A percentile compares a stretch with the other conserved stretches of the same genome.
phyloP scores from a whole-genome alignment of 768 basidiomycete species.

The Trametes cubensis region DNA sequence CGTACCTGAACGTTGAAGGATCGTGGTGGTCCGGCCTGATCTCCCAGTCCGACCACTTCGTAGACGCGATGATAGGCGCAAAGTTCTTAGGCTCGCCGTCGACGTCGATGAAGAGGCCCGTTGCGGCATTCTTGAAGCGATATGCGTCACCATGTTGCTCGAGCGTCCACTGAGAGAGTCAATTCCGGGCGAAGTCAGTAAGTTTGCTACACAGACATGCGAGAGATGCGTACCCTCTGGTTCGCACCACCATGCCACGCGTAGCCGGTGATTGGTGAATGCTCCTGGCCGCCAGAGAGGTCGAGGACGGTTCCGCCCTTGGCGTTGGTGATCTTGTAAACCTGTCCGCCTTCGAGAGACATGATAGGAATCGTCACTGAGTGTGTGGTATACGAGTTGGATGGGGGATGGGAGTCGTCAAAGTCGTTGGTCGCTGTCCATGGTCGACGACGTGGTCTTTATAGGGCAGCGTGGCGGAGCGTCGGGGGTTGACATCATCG shows the following conservation, averaged over 20 bases:
- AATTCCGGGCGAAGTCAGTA: neutral
- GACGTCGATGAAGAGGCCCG: slow-evolving; percentile 45
- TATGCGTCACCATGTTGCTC: slow-evolving; percentile 38
- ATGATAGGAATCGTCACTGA: slow-evolving; percentile 12
- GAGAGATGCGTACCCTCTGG: slow-evolving; percentile 45
- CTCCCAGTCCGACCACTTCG: slow-evolving; percentile 48
- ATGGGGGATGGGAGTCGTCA: neutral
- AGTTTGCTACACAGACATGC: neutral
- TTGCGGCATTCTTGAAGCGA: slow-evolving; percentile 45
- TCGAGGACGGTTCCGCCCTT: slow-evolving; percentile 56
- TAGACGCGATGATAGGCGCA: slow-evolving; percentile 41
- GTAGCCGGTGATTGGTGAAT: slow-evolving; percentile 54
- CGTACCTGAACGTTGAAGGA: slow-evolving; percentile 46
- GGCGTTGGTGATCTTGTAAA: slow-evolving; percentile 53
- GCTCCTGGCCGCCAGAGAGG: slow-evolving; percentile 53
- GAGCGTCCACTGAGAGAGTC: slow-evolving; percentile 49
- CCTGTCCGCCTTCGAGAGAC: slow-evolving; percentile 38
- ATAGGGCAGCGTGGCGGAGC: neutral
- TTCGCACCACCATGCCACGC: slow-evolving; percentile 46
- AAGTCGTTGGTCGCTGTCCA: neutral
- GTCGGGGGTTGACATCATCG: slow-evolving; percentile 12
- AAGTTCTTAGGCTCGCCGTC: slow-evolving; percentile 35
- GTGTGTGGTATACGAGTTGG: neutral
- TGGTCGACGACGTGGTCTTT: neutral
- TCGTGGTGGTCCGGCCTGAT: slow-evolving; percentile 50